phyloP scores from a whole-genome alignment of 2,329 filamentous ascomycete genomes.

The Samsoniella hepiali region DNA sequence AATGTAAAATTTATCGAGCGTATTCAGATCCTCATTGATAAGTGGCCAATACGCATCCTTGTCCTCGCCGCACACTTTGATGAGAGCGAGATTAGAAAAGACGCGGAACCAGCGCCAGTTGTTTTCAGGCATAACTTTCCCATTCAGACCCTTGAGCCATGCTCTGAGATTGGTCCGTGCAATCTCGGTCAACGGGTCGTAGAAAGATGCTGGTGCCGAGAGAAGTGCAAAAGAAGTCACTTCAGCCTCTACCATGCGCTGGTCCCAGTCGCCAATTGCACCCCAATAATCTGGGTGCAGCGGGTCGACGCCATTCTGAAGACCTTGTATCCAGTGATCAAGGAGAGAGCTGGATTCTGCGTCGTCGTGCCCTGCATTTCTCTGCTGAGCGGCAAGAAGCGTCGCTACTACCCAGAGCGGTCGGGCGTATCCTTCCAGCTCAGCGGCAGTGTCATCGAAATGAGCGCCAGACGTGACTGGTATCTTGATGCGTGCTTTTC shows the following conservation, averaged over 20 bases:
- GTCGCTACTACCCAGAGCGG: conserved; percentile 36
- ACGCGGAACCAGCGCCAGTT: conserved; percentile 55
- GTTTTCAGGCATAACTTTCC: conserved; percentile 43
- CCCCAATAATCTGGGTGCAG: conserved; percentile 45
- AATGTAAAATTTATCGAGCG: conserved; percentile 45
- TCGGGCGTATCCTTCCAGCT: conserved; percentile 44
- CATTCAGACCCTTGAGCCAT: conserved; percentile 44
- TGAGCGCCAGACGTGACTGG: conserved; percentile 37
- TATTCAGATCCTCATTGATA: conserved; percentile 41
- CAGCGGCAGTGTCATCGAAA: conserved; percentile 44
- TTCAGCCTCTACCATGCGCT: conserved; percentile 54
- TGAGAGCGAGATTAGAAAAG: conserved; percentile 46
- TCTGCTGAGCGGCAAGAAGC: conserved; percentile 37
- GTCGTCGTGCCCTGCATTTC: not conserved
- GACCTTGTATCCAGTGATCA: conserved; percentile 32
- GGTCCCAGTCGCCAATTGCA: conserved; percentile 42
- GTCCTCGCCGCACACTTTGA: conserved; percentile 39
- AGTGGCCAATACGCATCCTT: conserved; percentile 31
- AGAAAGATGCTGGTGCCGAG: conserved; percentile 35
- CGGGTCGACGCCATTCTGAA: conserved; percentile 34
- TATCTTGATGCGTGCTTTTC: conserved; percentile 35
- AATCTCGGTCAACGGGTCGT: conserved; percentile 30
- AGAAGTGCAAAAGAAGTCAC: conserved; percentile 48
- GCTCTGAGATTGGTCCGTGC: conserved; percentile 35
- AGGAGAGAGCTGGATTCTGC: conserved; percentile 6